Evolutionary conservation across 2,329 filamentous ascomycete species (phyloP), one percentile per base, ranked within the genome.

Genomic region (Neodidymelliopsis sp.): DNA sequence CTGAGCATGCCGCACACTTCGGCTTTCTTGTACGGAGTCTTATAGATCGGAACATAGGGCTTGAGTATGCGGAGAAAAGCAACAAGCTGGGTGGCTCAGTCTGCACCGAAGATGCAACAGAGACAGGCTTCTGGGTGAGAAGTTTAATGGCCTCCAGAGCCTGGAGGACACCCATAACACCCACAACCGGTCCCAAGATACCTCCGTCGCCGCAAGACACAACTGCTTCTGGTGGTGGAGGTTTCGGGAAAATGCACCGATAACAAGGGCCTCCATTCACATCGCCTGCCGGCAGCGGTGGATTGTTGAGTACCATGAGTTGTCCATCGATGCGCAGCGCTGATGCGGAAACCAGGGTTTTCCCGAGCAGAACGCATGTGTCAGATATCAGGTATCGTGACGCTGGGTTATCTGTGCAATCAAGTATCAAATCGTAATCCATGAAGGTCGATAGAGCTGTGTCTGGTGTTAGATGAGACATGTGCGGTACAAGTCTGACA

Each of bases 381-480:
- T 99, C 94, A 0, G 91, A 96, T 57, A 97, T 90, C 34, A 97
- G 82, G 70, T 99, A 97, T 31, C 94, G 89, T 0, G 91, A 90
- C 1, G 90, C 88, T 0, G 94, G 93, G 57, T 93, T 91, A 73
- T 99, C 94, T 8, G 93, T 97, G 71, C 94, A 99, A 72, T 99
- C 94, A 10, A 99, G 84, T 2, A 97, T 84, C 1, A 97, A 61
- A 62, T 96, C 90, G 67, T 96, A 97, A 4, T 77, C 62, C 0
- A 78, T 74, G 46, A 96, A 83, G 29, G 91, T 84, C 0, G 78
- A 71, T 6, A 84, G 74, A 0, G 91, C 89, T 41, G 88, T 89
- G 49, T 84, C 75, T 0, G 90, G 81, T 0, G 83, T 84, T 11
- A 97, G 81, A 56, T 89, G 86, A 11, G 79, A 77, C 8, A 74